Conservation (phyloP, 805 yeast genomes). For the Spathaspora hagerdaliae region DNA sequence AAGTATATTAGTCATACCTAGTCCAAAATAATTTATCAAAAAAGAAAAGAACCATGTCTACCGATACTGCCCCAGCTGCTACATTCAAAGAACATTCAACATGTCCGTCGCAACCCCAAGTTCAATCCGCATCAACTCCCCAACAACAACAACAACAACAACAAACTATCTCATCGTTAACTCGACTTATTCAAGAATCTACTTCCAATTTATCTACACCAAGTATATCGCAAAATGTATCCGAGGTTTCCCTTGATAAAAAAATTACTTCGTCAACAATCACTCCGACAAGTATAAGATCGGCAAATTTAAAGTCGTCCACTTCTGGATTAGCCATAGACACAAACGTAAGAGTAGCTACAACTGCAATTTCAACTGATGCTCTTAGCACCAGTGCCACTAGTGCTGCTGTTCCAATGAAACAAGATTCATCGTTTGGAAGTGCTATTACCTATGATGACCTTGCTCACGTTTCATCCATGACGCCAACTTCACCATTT, state of each 20-base stretch:
- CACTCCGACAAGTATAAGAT: not conserved
- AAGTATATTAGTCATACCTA: too few relatives aligned
- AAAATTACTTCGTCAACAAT: not conserved
- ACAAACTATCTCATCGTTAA: slow-evolving; percentile 8
- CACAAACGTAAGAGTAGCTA: not conserved
- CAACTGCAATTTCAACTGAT: not conserved
- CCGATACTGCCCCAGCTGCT: too few relatives aligned
- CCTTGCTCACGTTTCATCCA: not conserved
- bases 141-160: slow-evolving; percentile 4
- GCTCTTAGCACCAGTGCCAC: not conserved
- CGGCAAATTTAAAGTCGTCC: not conserved
- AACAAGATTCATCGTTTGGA: not conserved
- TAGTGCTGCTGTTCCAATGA: not conserved
- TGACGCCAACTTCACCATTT: slow-evolving; percentile 4
- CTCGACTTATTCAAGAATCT: slow-evolving; percentile 7
- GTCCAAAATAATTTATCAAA: too few relatives aligned
- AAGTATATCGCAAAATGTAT: not conserved
- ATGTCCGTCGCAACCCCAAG: not conserved
- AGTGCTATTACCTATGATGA: not conserved
- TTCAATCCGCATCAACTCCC: not conserved
- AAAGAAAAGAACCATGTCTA: too few relatives aligned
- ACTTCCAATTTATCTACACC: slow-evolving; percentile 1
- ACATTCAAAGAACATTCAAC: not conserved
- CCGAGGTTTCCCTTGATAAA: slow-evolving; percentile 1
- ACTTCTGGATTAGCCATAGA: slow-evolving; percentile 1